Evolutionary conservation across 331 rosid species (phyloP).

Genomic region (Malus hybrid): DNA sequence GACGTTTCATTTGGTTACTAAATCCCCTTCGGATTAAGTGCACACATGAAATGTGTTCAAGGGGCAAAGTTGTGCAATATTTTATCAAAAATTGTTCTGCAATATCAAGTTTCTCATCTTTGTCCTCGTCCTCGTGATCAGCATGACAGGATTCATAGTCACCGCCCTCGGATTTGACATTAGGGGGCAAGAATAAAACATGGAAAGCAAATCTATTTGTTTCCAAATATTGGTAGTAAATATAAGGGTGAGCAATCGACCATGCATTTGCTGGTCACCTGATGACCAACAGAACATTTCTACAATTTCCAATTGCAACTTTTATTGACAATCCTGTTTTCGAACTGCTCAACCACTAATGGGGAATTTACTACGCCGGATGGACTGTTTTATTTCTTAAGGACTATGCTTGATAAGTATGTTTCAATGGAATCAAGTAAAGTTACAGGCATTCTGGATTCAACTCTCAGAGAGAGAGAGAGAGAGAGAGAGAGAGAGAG

Average conservation of each 20-base stretch:
- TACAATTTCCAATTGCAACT: neutral
- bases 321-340: no score
- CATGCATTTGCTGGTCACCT: no score
- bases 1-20: no score
- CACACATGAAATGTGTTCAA: neutral
- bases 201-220: neutral
- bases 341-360: no score
- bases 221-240: neutral
- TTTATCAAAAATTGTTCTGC: neutral
- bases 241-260: neutral
- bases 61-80: neutral
- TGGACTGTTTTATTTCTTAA: no score
- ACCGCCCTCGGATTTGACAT: neutral
- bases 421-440: no score
- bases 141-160: neutral
- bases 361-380: no score
- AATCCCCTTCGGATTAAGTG: neutral
- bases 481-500: no score
- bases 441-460: no score
- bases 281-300: neutral
- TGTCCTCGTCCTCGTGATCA: neutral
- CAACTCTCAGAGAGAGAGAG: no score
- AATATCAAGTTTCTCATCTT: neutral
- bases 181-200: neutral
- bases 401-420: no score